These are phyloP conservation scores for Jamesozyma piceae DNA, from an alignment of 805 yeast genomes.

Conservation along the genomic window DNA sequence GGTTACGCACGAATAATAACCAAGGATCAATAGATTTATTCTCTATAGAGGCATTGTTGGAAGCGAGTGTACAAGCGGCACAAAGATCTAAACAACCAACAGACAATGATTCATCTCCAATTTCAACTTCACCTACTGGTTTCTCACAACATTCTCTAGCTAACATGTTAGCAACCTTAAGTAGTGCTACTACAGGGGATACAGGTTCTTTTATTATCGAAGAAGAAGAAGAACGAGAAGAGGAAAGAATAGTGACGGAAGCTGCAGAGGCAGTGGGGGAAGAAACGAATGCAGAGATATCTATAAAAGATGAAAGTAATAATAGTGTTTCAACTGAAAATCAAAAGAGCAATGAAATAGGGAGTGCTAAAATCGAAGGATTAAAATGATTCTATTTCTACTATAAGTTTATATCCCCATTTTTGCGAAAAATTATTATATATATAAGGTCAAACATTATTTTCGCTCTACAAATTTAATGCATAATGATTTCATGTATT, in stretches of 20 bases:
- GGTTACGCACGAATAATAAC: neutral
- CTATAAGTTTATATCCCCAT: too few species aligned
- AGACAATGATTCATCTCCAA: neutral
- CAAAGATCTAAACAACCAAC: conserved; percentile 25
- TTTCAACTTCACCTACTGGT: neutral
- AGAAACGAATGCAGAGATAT: neutral
- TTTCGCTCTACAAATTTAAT: too few species aligned
- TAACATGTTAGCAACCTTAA: conserved; percentile 47
- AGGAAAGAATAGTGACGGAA: conserved; percentile 12
- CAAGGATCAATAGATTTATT: conserved; percentile 6
- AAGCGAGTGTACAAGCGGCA: conserved; percentile 18
- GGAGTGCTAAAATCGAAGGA: too few species aligned
- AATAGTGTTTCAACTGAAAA: neutral
- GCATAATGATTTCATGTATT: too few species aligned
- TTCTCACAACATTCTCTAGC: conserved; percentile 37
- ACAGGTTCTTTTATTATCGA: conserved; percentile 12
- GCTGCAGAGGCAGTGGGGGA: conserved; percentile 22
- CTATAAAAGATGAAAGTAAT: neutral
- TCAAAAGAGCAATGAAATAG: too few species aligned
- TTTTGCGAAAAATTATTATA: too few species aligned
- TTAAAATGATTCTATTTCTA: too few species aligned
- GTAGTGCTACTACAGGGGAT: conserved; percentile 31
- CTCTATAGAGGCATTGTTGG: conserved; percentile 13
- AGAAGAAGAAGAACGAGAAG: conserved; percentile 4
- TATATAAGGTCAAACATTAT: too few species aligned